Base-by-base conservation (phyloP, 2,329 filamentous ascomycete species). In the Lasiodiplodia sp. region DNA sequence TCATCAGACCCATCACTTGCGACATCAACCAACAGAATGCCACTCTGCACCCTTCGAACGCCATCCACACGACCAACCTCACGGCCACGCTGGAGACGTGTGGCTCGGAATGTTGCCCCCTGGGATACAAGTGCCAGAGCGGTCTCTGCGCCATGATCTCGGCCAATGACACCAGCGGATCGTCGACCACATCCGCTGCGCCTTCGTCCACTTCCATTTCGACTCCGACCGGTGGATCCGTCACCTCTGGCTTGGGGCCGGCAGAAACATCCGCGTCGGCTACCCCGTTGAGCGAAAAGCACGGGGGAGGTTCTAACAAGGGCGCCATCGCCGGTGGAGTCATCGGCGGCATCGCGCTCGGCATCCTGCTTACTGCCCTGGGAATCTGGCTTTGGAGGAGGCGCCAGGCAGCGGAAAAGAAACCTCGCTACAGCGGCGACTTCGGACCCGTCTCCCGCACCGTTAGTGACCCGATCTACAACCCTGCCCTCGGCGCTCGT, bases 31-130 rank as follows among this genome's bases (percentile, higher is more conserved):
- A 86, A 55, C 89, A 93, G 75, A 86, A 93, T 73, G 84, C 87
- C 2, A 83, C 79, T 10, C 72, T 80, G 21, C 80, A 88, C 71
- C 88, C 89, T 12, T 79, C 82, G 31, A 88, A 88, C 38, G 82
- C 86, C 34, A 82, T 93, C 73, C 92, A 93, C 79, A 91, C 91
- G 0, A 88, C 87, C 11, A 85, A 88, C 10, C 86, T 91, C 37
- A 68, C 64, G 8, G 68, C 85, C 11, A 79, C 82, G 12, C 81
- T 94, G 16, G 78, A 81, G 2, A 83, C 79, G 23, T 94, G 92
- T 73, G 89, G 86, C 16, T 76, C 73, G 21, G 78, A 72, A 66
- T 94, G 91, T 79, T 94, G 92, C 75, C 91, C 92, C 0, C 89
- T 90, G 77, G 92, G 92, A 2, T 94, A 90, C 79, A 80, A 82